phyloP scores from a whole-genome alignment of 805 yeast species.

The Pichia heedii region DNA sequence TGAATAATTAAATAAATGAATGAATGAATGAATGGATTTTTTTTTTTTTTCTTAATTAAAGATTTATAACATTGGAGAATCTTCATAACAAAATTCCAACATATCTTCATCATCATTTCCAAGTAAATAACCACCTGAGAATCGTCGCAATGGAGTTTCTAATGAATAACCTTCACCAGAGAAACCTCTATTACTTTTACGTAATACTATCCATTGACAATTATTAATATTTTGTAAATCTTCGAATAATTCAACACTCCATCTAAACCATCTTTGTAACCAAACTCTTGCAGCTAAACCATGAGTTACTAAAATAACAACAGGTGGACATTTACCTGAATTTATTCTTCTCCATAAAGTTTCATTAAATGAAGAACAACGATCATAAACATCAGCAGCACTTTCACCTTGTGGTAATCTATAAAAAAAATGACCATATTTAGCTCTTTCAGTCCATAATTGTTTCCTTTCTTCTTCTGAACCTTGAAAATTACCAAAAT shows the following conservation, averaged over 20 bases:
- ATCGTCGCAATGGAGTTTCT: constrained; percentile 6
- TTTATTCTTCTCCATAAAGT: constrained; percentile 75
- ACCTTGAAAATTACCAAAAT: constrained; percentile 88
- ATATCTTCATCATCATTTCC: background rate
- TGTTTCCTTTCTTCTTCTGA: constrained; percentile 66
- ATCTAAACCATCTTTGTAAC: constrained; percentile 87
- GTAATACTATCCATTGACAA: constrained; percentile 52
- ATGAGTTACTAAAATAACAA: constrained; percentile 79
- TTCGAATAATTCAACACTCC: constrained; percentile 89
- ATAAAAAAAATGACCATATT: constrained; percentile 82
- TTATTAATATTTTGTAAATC: constrained; percentile 74
- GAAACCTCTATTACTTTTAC: background rate
- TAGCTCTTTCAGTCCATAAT: constrained; percentile 77
- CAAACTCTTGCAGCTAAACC: constrained; percentile 94
- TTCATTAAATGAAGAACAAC: constrained; percentile 86
- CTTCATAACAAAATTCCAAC: background rate
- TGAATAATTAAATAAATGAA: no score
- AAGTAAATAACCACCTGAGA: background rate
- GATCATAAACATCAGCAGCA: constrained; percentile 91
- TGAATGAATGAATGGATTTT: no score
- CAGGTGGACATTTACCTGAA: constrained; percentile 61
- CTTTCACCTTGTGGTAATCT: constrained; percentile 91
- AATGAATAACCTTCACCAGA: constrained; percentile 18
- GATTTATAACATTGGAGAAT: background rate
- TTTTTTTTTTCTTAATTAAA: no score